phyloP scores from a whole-genome alignment of 2,329 filamentous ascomycete species.

The Talaromyces sp. region DNA sequence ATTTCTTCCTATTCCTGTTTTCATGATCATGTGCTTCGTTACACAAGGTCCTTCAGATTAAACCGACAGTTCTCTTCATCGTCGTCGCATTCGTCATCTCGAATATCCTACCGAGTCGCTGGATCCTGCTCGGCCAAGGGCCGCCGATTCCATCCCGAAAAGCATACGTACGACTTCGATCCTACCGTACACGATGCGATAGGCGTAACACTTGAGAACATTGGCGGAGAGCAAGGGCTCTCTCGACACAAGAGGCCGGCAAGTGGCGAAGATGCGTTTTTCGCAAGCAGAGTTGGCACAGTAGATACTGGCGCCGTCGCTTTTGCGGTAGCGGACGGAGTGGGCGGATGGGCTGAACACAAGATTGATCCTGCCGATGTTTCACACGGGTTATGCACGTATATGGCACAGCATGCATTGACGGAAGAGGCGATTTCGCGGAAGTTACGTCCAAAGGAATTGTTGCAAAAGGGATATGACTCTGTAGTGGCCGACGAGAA shows the following conservation, averaged over 20 bases:
- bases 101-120: conserved; percentile 63
- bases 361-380: conserved; percentile 94
- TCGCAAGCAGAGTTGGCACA: conserved; percentile 71
- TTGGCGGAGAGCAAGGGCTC: conserved; percentile 34
- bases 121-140: conserved; percentile 72
- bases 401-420: conserved; percentile 77
- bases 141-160: conserved; percentile 60
- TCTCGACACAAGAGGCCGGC: conserved; percentile 61
- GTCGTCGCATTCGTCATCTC: conserved; percentile 19
- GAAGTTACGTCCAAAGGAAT: conserved; percentile 53
- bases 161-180: conserved; percentile 68
- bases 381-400: conserved; percentile 85
- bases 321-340: conserved; percentile 87
- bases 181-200: conserved; percentile 39
- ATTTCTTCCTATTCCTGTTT: background rate
- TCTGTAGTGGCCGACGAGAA: conserved; percentile 67
- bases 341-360: conserved; percentile 90
- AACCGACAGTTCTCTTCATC: conserved; percentile 8
- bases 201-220: conserved; percentile 30
- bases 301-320: conserved; percentile 54
- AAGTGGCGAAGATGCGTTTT: conserved; percentile 94
- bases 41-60: conserved; percentile 26
- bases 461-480: conserved; percentile 83
- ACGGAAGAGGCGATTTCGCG: conserved; percentile 38
- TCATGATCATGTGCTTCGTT: background rate